These are phyloP conservation scores for Parsonsia alboflavescens DNA, from an alignment of 257 asterid species.

Conservation along the genomic window DNA sequence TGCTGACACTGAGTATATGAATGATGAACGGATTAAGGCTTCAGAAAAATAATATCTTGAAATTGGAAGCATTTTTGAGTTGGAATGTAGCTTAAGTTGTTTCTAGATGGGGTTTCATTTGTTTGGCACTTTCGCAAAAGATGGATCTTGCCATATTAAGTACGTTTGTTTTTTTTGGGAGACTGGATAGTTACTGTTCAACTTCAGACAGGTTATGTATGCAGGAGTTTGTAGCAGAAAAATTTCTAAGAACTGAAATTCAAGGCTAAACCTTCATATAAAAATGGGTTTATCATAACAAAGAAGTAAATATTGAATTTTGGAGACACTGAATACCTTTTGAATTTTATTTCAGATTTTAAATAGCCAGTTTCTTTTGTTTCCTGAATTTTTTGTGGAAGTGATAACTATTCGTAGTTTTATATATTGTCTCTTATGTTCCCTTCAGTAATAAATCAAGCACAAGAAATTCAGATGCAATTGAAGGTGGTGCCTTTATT, in stretches of 20 bases:
- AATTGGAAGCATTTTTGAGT: neutral
- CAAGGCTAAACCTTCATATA: neutral
- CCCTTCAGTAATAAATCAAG: slow-evolving; percentile 41
- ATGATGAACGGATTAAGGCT: neutral
- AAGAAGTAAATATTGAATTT: neutral
- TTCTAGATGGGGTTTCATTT: neutral
- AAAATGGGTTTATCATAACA: neutral
- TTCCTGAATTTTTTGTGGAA: neutral
- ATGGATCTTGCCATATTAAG: neutral
- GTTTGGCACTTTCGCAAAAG: neutral
- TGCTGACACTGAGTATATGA: neutral
- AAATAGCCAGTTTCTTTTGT: neutral
- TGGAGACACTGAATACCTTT: neutral
- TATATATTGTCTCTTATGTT: slow-evolving; percentile 6
- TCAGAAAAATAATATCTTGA: neutral
- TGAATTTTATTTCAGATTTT: neutral
- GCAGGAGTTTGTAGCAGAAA: neutral
- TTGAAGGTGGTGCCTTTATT: slow-evolving; percentile 61
- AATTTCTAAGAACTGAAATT: neutral
- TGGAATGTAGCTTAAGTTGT: neutral
- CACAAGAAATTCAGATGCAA: slow-evolving; percentile 44
- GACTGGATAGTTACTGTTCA: neutral
- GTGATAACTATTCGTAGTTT: neutral
- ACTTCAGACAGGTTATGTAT: neutral
- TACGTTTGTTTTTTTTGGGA: neutral